phyloP scores from a whole-genome alignment of 1,139 yeast species.

The Saccharomycopsis crataegensis region DNA sequence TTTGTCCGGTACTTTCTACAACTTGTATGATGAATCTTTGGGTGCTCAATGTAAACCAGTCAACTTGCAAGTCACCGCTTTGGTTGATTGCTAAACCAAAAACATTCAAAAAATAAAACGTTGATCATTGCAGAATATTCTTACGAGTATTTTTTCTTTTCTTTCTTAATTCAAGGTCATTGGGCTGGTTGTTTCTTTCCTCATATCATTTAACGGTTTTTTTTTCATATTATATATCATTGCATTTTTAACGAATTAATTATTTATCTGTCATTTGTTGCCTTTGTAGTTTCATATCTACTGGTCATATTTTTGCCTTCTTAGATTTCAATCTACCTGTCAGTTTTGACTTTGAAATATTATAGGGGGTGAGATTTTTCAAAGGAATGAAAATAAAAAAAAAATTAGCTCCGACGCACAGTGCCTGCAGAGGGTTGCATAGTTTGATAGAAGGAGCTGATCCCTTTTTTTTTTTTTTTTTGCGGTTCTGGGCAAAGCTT shows the following conservation, averaged over 20 bases:
- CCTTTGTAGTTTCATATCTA: too few relatives aligned
- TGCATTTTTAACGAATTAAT: neutral
- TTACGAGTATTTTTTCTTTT: neutral
- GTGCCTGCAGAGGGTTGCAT: too few relatives aligned
- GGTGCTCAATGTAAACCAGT: conserved; percentile 64
- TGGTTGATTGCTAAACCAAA: conserved; percentile 45
- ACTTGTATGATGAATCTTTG: conserved; percentile 64
- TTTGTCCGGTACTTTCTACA: conserved; percentile 73
- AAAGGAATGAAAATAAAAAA: too few relatives aligned
- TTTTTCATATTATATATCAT: neutral
- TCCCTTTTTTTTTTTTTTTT: too few relatives aligned
- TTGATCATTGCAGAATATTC: neutral
- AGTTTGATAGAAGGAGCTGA: too few relatives aligned
- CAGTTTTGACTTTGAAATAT: too few relatives aligned
- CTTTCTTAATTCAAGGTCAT: neutral
- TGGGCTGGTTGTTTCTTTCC: too few relatives aligned
- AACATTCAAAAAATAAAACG: neutral
- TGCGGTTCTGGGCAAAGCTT: too few relatives aligned
- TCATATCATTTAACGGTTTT: neutral
- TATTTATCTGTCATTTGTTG: neutral
- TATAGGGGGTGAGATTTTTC: too few relatives aligned
- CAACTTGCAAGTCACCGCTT: conserved; percentile 55
- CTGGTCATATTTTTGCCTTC: too few relatives aligned
- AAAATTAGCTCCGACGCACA: too few relatives aligned
- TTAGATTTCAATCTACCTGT: too few relatives aligned